Conservation (phyloP, 2,329 filamentous ascomycete genomes). For the Calonectria henricotiae region DNA sequence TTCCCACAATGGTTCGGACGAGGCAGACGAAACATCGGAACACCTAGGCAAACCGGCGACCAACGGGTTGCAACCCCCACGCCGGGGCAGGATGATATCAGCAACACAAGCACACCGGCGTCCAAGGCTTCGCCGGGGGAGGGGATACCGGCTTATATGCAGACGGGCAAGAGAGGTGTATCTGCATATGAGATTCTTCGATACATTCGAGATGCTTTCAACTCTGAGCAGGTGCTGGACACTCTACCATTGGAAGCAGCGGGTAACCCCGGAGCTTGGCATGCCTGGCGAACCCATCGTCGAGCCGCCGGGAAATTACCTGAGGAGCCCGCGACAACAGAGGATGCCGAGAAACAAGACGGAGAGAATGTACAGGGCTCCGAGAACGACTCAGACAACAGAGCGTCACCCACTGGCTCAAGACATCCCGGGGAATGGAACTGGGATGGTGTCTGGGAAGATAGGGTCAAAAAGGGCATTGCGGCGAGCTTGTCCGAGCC, state of each 20-base stretch:
- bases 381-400: conserved; percentile 30
- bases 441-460: conserved; percentile 98
- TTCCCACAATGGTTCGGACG: conserved; percentile 93
- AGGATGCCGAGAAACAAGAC: conserved; percentile 22
- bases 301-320: conserved; percentile 54
- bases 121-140: conserved; percentile 53
- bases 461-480: conserved; percentile 86
- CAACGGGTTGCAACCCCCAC: conserved; percentile 55
- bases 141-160: conserved; percentile 59
- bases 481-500: conserved; percentile 84
- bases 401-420: conserved; percentile 26
- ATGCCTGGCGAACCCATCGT: conserved; percentile 88
- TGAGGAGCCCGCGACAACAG: conserved; percentile 35
- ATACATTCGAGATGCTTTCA: conserved; percentile 89
- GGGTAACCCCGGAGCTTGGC: conserved; percentile 93
- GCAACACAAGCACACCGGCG: conserved; percentile 54
- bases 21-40: conserved; percentile 61
- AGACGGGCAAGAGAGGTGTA: conserved; percentile 62
- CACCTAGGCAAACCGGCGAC: conserved; percentile 62
- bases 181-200: conserved; percentile 80
- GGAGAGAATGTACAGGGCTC: conserved; percentile 37
- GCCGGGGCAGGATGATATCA: conserved; percentile 46
- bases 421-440: conserved; percentile 87
- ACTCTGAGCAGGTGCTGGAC: conserved; percentile 84
- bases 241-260: conserved; percentile 85